phyloP scores from a whole-genome alignment of 495 filamentous ascomycete genomes.

The Daldinia decipiens region DNA sequence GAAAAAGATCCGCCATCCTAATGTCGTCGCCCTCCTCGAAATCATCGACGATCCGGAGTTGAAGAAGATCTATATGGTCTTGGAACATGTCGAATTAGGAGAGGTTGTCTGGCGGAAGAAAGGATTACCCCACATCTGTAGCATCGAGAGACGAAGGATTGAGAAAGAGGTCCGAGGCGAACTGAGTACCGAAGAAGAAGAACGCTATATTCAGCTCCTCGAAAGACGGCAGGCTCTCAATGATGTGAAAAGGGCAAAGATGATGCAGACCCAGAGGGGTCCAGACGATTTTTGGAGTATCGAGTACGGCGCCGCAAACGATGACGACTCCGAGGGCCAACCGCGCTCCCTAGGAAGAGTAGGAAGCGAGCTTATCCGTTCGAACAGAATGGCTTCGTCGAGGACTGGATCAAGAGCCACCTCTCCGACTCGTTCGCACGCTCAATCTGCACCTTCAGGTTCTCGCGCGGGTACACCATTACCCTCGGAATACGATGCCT shows the following conservation, averaged over 20 bases:
- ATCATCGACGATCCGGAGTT: conserved; percentile 96
- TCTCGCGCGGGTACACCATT: conserved; percentile 57
- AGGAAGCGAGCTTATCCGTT: conserved; percentile 37
- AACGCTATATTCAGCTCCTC: conserved; percentile 66
- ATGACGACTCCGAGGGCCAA: conserved; percentile 59
- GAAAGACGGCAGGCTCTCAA: conserved; percentile 66
- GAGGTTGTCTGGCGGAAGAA: conserved; percentile 94
- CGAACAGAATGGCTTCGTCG: conserved; percentile 40
- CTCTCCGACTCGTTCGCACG: conserved; percentile 58
- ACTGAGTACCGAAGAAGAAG: conserved; percentile 69
- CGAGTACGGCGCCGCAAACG: conserved; percentile 78
- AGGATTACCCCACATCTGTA: conserved; percentile 79
- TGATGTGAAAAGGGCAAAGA: conserved; percentile 63
- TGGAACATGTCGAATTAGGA: conserved; percentile 92
- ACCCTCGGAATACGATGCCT: conserved; percentile 57
- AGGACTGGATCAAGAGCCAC: conserved; percentile 52
- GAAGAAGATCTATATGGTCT: conserved; percentile 97
- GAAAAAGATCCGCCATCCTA: conserved; percentile 96
- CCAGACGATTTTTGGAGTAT: conserved; percentile 78
- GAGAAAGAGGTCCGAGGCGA: conserved; percentile 75
- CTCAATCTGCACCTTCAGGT: conserved; percentile 56
- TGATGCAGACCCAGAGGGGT: conserved; percentile 51
- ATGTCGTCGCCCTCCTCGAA: conserved; percentile 93
- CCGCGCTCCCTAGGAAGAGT: conserved; percentile 50
- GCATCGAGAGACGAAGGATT: conserved; percentile 80